Percentiles rank a stretch among this genome's conserved stretches.
Evolutionary conservation across 345 rosid genomes (phyloP).

Genomic region (Citrus hindsii): DNA sequence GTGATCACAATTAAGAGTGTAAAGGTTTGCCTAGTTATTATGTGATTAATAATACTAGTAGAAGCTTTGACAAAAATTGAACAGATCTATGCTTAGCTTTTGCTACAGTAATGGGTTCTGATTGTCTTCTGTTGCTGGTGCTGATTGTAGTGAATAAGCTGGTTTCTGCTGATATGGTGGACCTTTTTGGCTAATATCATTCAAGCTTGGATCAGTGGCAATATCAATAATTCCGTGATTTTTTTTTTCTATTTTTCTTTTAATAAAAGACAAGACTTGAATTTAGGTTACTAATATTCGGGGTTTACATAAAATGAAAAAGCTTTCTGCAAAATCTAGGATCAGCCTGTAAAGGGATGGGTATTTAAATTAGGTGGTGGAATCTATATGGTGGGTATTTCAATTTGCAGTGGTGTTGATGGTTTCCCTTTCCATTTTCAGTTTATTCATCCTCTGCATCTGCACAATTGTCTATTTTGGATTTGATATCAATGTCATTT

Average conservation of each 20-base stretch:
- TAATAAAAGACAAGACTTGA: background rate
- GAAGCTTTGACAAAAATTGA: background rate
- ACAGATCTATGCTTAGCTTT: background rate
- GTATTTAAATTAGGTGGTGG: background rate
- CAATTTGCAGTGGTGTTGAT: background rate
- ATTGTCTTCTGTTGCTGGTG: too few relatives aligned
- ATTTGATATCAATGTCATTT: background rate
- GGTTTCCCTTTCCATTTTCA: background rate
- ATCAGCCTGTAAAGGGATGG: background rate
- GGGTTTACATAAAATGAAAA: background rate
- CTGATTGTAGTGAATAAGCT: background rate
- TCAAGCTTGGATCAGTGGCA: background rate
- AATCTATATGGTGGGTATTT: background rate
- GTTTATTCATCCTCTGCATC: background rate
- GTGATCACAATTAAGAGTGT: conserved; percentile 47
- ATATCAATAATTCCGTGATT: background rate
- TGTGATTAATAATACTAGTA: background rate
- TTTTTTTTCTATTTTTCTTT: background rate
- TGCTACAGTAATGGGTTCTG: background rate
- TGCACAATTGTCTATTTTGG: background rate
- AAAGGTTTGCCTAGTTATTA: conserved; percentile 45
- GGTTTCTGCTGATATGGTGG: background rate
- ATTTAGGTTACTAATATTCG: background rate
- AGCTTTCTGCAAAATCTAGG: background rate
- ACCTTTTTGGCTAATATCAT: too few relatives aligned